Base-by-base conservation (phyloP, 176 grass and related monocot species). In the Oryza rufipogon region DNA sequence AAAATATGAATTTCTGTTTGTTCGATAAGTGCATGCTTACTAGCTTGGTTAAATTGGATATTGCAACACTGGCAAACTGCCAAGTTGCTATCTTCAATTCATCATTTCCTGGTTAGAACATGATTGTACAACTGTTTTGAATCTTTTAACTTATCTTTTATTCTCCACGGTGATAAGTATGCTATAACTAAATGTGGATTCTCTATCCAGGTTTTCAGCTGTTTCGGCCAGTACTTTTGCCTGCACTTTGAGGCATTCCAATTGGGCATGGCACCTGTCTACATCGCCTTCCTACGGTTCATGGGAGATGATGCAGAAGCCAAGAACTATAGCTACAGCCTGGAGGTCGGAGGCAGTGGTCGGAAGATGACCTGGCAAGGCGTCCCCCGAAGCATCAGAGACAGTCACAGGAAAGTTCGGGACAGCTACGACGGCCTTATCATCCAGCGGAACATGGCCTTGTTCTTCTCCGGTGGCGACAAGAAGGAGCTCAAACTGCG, bases 341-440 rank as follows among this genome's bases (percentile, higher is more conserved):
- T 98, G 51, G 96, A 98, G 89, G 96, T 98, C 3, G 96, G 96
- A 52, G 96, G 93, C 46, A 90, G 84, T 47, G 91, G 88, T 17
- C 91, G 96, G 5, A 98, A 98, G 81, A 92, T 98, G 91, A 93
- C 84, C 33, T 98, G 96, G 96, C 96, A 98, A 79, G 96, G 96
- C 11, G 89, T 98, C 25, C 96, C 96, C 3, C 89, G 93, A n/a
- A 98, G 96, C 87, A 93, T 98, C 85, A 84, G 96, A 69, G 93
- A 95, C 64, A 95, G 96, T 83, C 96, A 98, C 81, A 86, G 89
- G 60, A 98, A 98, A 76, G 93, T 98, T 5, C 76, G 96, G 49
- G 93, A 98, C 83, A 98, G 96, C 77, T 98, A 93, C 12, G 93
- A 98, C 1, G 93, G 96, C 49, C 91, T 95, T 44, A 95, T 98